Evolutionary conservation across 2,329 filamentous ascomycete species (phyloP).

Genomic region (Piedraia hortae): DNA sequence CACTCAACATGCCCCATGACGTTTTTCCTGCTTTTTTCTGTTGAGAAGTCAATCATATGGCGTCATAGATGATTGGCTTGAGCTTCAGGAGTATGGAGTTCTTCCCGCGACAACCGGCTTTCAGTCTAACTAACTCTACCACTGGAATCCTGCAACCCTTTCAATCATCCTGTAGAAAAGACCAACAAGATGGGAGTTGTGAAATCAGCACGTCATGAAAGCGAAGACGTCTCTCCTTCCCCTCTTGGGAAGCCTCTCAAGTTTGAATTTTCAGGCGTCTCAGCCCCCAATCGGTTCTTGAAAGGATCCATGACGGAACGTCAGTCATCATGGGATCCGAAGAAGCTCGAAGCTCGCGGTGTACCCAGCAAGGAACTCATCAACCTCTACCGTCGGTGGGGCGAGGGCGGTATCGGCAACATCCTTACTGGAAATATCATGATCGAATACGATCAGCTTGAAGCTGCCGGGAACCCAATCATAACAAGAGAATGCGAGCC

Average conservation of each 20-base stretch:
- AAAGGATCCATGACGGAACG: conserved; percentile 41
- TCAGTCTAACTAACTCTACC: no score
- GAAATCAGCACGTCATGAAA: conserved; percentile 15
- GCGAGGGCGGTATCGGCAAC: conserved; percentile 27
- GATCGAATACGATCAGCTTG: conserved; percentile 31
- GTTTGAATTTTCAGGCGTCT: conserved; percentile 22
- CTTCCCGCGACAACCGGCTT: no score
- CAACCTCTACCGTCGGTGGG: conserved; percentile 33
- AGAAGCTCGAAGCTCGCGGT: conserved; percentile 24
- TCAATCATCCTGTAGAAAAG: no score
- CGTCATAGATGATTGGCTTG: no score
- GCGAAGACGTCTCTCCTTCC: conserved; percentile 15
- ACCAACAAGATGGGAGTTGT: no score
- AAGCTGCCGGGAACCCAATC: conserved; percentile 29
- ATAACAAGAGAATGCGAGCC: conserved; percentile 26
- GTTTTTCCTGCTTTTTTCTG: no score
- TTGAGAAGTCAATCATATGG: no score
- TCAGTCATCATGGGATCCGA: conserved; percentile 31
- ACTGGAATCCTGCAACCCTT: no score
- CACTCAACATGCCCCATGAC: no score
- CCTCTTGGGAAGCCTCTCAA: conserved; percentile 18
- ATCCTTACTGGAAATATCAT: conserved; percentile 37
- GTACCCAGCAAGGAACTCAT: conserved; percentile 25
- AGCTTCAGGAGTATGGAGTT: no score
- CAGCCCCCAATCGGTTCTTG: conserved; percentile 35